Evolutionary conservation across 768 basidiomycete genomes (phyloP), one percentile per base, ranked within the genome.

Genomic region (Mycena olivaceomarginata): DNA sequence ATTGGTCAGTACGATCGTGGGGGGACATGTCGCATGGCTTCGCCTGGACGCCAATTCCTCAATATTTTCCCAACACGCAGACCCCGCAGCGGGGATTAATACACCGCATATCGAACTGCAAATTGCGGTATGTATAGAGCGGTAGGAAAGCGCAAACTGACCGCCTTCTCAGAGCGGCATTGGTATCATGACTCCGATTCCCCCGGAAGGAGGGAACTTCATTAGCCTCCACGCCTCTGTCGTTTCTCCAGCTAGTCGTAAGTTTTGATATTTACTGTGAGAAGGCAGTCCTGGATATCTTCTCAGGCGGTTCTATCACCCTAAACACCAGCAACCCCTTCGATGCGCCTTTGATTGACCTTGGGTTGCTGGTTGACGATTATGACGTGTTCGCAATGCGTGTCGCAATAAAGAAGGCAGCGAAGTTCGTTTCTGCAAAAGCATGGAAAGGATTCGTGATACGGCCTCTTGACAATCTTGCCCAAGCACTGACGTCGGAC

Each of bases 371-470:
- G 12, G 65, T 57, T 0, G 67, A 81, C 53, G 68, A 77, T 15
- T 82, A 82, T 60, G 85, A 85, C 63, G 40, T 84, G 18, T 70
- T 76, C 66, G 79, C 82, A 11, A 82, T 87, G 82, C 77, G 78
- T 6, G 75, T 84, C 63, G 82, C 82, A 11, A 77, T 87, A 13
- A 72, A 82, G 56, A 81, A 74, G 18, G 82, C 80, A 6, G 39
- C 70, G 10, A 75, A 78, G n/a, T 86, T 87, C 70, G 22, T 84
- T 13, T 66, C 81, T 5, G 83, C 83, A 0, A 51, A 80, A 22
- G 78, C 81, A 0, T 88, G 84, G 84, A 60, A 79, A 5, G 82
- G 80, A 13, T 87, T 76, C 62, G 72, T 88, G n/a, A 37, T 82
- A 0, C 65, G 74, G 1, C 76, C 81, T 6, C 75, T 78, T 56